A percentile compares a stretch with the other conserved stretches of the same genome.
phyloP scores from a whole-genome alignment of 805 yeast genomes.

The Saitoella complicata region DNA sequence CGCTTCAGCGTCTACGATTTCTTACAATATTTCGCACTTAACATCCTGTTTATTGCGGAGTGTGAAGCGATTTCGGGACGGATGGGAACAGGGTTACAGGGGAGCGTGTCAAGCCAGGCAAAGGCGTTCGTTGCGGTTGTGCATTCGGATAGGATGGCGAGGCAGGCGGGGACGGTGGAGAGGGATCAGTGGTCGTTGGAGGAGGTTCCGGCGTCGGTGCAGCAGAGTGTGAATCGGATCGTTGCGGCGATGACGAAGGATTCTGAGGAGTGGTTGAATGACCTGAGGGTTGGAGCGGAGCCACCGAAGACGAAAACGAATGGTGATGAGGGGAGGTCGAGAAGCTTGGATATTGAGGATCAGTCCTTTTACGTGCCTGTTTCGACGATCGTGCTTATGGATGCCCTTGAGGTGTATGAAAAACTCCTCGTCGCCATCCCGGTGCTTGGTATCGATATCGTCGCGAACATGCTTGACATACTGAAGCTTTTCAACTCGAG shows the following conservation, averaged over 20 bases:
- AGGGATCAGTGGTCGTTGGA: no score
- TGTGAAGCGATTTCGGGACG: conserved; percentile 72
- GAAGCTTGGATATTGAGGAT: not conserved
- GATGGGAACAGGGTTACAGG: conserved; percentile 18
- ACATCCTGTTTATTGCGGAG: conserved; percentile 56
- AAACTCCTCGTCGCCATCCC: conserved; percentile 44
- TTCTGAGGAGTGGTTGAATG: not conserved
- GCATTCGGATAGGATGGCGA: no score
- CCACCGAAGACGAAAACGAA: not conserved
- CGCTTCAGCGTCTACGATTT: conserved; percentile 43
- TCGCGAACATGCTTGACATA: conserved; percentile 25
- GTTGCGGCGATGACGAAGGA: not conserved
- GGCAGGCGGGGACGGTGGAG: no score
- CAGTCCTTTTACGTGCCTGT: not conserved
- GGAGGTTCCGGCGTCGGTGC: no score
- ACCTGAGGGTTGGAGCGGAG: not conserved
- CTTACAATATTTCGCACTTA: conserved; percentile 46
- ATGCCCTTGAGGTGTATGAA: conserved; percentile 34
- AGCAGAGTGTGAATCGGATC: conserved; percentile 37
- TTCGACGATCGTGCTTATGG: conserved; percentile 18
- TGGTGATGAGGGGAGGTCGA: not conserved
- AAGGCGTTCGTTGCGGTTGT: no score
- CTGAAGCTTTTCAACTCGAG: conserved; percentile 37
- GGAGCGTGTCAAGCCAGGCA: no score
- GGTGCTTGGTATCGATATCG: conserved; percentile 18